phyloP scores from a whole-genome alignment of 2,329 filamentous ascomycete species.

The Phaeosphaeriaceae sp. region DNA sequence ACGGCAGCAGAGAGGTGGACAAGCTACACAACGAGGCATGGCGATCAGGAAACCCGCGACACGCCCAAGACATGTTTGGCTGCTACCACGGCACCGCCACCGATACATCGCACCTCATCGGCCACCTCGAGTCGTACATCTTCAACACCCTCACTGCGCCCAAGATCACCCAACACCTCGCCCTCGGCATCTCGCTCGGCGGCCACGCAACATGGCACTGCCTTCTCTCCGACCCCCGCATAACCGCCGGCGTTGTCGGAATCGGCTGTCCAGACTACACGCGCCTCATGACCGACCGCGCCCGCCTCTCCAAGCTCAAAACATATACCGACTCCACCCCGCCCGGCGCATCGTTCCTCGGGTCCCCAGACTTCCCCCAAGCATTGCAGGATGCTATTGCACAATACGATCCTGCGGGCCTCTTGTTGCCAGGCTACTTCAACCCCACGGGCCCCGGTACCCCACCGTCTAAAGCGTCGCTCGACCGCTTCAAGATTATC shows the following conservation, averaged over 20 bases:
- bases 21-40: slow-evolving; percentile 76
- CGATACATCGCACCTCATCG: slow-evolving; percentile 79
- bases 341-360: slow-evolving; percentile 71
- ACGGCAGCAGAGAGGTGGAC: slow-evolving; percentile 76
- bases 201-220: slow-evolving; percentile 89
- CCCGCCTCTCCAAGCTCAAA: slow-evolving; percentile 70
- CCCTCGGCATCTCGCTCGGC: slow-evolving; percentile 83
- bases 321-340: slow-evolving; percentile 65
- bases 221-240: slow-evolving; percentile 76
- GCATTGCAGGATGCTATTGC: slow-evolving; percentile 69
- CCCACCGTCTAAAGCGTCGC: slow-evolving; percentile 43
- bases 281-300: slow-evolving; percentile 80
- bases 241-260: slow-evolving; percentile 79
- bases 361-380: slow-evolving; percentile 77
- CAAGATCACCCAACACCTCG: slow-evolving; percentile 69
- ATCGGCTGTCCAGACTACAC: slow-evolving; percentile 92
- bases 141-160: slow-evolving; percentile 58
- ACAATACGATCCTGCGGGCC: slow-evolving; percentile 75
- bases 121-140: slow-evolving; percentile 78
- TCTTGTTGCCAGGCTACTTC: slow-evolving; percentile 63
- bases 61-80: slow-evolving; percentile 92
- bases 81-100: slow-evolving; percentile 74
- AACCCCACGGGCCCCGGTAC: slow-evolving; percentile 32
- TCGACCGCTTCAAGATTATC: slow-evolving; percentile 32
- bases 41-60: slow-evolving; percentile 77